phyloP scores from a whole-genome alignment of 2,329 filamentous ascomycete species.

The Berkeleyomyces basicola region DNA sequence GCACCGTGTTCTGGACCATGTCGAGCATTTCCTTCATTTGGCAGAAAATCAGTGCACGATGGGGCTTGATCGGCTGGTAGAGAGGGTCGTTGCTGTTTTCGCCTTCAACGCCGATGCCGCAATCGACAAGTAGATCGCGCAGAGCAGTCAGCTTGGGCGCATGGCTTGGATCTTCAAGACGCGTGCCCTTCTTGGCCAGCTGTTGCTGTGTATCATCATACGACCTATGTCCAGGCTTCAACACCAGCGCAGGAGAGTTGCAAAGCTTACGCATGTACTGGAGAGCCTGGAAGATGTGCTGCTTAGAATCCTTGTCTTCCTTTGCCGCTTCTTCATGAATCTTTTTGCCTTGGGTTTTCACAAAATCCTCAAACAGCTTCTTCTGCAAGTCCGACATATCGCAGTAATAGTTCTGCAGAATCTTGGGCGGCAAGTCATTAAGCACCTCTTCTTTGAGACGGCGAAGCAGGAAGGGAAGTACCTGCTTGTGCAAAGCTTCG shows the following conservation, averaged over 20 bases:
- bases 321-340: slow-evolving; percentile 69
- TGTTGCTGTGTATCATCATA: slow-evolving; percentile 78
- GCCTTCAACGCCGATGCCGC: slow-evolving; percentile 74
- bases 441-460: slow-evolving; percentile 96
- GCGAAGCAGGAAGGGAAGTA: slow-evolving; percentile 85
- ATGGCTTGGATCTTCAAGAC: slow-evolving; percentile 68
- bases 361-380: slow-evolving; percentile 92
- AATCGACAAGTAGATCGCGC: slow-evolving; percentile 89
- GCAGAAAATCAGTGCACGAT: slow-evolving; percentile 91
- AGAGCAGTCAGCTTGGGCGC: slow-evolving; percentile 86
- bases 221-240: slow-evolving; percentile 82
- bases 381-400: slow-evolving; percentile 89
- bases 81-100: slow-evolving; percentile 40
- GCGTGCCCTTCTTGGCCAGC: slow-evolving; percentile 62
- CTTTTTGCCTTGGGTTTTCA: slow-evolving; percentile 79
- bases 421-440: slow-evolving; percentile 92
- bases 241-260: slow-evolving; percentile 89
- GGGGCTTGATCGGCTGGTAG: slow-evolving; percentile 78
- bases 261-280: slow-evolving; percentile 99
- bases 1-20: slow-evolving; percentile 89
- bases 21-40: slow-evolving; percentile 99
- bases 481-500: slow-evolving; percentile 96
- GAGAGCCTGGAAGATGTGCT: slow-evolving; percentile 96
- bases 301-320: slow-evolving; percentile 83
- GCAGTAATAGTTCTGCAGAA: slow-evolving; percentile 98